Percentiles rank a stretch among this genome's conserved stretches.
Conservation (phyloP, 139 green algal species). For the Diplosphaera chodatii region DNA sequence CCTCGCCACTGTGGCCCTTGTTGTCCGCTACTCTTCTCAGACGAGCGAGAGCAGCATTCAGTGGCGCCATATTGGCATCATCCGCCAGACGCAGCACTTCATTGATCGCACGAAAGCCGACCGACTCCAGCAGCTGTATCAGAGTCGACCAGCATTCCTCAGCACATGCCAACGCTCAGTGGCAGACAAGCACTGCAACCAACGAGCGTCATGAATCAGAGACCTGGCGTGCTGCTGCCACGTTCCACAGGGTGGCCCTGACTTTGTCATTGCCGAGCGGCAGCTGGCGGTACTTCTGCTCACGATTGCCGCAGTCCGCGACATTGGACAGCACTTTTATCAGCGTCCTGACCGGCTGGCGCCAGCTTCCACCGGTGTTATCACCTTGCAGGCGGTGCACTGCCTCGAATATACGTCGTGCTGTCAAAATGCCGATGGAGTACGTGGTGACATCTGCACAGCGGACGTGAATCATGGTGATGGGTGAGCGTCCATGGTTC, state of each 20-base stretch:
- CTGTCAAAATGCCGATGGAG: background rate
- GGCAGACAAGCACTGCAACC: no score
- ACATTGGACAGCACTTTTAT: constrained; percentile 9
- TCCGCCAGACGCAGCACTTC: background rate
- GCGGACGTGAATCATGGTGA: background rate
- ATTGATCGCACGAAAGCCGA: constrained; percentile 7
- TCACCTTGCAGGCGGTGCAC: constrained; percentile 2
- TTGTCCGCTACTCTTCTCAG: constrained; percentile 5
- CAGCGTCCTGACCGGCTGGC: background rate
- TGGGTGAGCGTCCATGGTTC: no score
- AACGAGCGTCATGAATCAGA: no score
- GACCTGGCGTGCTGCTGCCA: constrained; percentile 15
- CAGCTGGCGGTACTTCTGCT: constrained; percentile 4
- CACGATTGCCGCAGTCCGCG: constrained; percentile 14
- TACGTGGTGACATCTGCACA: constrained; percentile 1
- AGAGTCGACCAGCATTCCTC: no score
- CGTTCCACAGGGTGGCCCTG: constrained; percentile 3
- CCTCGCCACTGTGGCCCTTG: constrained; percentile 18
- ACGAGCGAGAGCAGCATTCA: constrained; percentile 2
- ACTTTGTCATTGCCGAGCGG: constrained; percentile 19
- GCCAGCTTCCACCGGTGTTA: constrained; percentile 4
- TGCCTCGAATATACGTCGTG: constrained; percentile 11
- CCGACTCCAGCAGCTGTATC: constrained; percentile 14
- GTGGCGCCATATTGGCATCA: constrained; percentile 4
- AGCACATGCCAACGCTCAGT: no score